A percentile compares a stretch with the other conserved stretches of the same genome.
These are phyloP conservation scores for Xylariaceae sp. DNA, from an alignment of 2,329 filamentous ascomycete species.

Conservation along the genomic window DNA sequence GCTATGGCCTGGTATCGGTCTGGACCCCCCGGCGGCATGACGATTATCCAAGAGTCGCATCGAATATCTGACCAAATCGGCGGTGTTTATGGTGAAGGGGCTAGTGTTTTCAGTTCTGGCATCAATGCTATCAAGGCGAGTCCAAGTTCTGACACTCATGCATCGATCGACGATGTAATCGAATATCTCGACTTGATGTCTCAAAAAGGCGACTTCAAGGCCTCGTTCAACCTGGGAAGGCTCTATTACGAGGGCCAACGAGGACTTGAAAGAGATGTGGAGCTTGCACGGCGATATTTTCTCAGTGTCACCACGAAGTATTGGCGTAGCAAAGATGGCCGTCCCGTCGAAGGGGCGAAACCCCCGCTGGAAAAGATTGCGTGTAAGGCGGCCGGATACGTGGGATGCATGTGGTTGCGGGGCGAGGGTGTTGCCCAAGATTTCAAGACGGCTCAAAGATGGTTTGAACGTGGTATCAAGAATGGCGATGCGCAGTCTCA, in stretches of 20 bases:
- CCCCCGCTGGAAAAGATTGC: constrained; percentile 71
- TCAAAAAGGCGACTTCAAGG: constrained; percentile 81
- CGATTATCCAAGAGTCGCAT: constrained; percentile 71
- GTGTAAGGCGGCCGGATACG: constrained; percentile 76
- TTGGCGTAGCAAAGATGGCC: constrained; percentile 72
- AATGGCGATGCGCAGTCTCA: constrained; percentile 79
- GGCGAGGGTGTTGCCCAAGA: constrained; percentile 80
- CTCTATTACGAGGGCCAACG: constrained; percentile 85
- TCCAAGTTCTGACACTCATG: constrained; percentile 72
- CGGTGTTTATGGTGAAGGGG: constrained; percentile 91
- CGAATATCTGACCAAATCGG: constrained; percentile 85
- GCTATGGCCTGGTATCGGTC: constrained; percentile 82
- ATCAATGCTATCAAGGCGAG: constrained; percentile 70
- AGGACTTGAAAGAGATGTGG: constrained; percentile 66
- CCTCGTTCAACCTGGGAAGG: constrained; percentile 78
- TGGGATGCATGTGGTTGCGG: constrained; percentile 83
- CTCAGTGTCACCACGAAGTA: constrained; percentile 71
- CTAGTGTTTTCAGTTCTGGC: constrained; percentile 83
- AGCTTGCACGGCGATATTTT: constrained; percentile 74
- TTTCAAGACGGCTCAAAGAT: constrained; percentile 67
- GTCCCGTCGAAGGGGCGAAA: constrained; percentile 63
- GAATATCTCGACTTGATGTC: constrained; percentile 91
- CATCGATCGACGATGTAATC: constrained; percentile 85
- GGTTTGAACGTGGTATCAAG: constrained; percentile 75
- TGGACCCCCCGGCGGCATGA: constrained; percentile 82